phyloP scores from a whole-genome alignment of 78 protist genomes.

The Trichosphaerium sp. region DNA sequence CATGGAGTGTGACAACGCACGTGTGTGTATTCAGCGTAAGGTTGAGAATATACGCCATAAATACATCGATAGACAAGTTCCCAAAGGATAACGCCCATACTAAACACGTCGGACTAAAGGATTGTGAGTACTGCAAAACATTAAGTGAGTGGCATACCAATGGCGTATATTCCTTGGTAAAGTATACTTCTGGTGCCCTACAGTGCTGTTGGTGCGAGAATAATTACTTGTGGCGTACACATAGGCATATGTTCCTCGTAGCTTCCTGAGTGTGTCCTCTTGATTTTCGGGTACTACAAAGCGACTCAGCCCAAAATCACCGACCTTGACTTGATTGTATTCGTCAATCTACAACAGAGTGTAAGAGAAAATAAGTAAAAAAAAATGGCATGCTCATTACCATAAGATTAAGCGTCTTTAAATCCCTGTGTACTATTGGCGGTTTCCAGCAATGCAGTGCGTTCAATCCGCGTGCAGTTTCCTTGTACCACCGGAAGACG shows the following conservation, averaged over 20 bases:
- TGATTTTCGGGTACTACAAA: slow-evolving; percentile 38
- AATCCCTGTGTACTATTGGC: slow-evolving; percentile 42
- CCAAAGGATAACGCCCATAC: slow-evolving; percentile 51
- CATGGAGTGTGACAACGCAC: no score
- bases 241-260: slow-evolving; percentile 54
- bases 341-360: slow-evolving; percentile 10
- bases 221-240: no score
- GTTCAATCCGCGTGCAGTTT: slow-evolving; percentile 33
- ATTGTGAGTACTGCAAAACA: no score
- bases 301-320: slow-evolving; percentile 48
- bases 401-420: slow-evolving; percentile 47
- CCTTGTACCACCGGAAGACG: slow-evolving; percentile 20
- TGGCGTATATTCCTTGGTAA: no score
- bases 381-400: neutral
- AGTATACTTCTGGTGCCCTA: no score
- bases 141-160: no score
- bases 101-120: slow-evolving; percentile 48
- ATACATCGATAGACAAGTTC: slow-evolving; percentile 47
- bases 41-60: slow-evolving; percentile 36
- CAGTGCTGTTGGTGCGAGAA: no score
- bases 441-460: slow-evolving; percentile 49
- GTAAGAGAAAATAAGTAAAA: neutral
- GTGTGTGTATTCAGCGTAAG: no score
- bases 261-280: slow-evolving; percentile 38
- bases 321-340: slow-evolving; percentile 36